Evolutionary conservation across 2,329 filamentous ascomycete genomes (phyloP).

Genomic region (Colletotrichum echinochloae): DNA sequence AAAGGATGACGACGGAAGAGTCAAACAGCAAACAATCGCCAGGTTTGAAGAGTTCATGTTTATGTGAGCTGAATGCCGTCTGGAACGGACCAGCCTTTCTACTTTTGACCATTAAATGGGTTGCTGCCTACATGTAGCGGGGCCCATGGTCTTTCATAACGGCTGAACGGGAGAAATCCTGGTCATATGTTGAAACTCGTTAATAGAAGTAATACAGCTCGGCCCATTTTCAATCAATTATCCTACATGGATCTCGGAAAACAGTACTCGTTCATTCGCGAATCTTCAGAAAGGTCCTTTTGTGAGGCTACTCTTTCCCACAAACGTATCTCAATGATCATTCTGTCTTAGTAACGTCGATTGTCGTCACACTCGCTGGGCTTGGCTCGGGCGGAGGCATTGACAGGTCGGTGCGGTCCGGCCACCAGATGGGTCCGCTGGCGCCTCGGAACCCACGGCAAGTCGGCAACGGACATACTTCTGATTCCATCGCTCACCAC

Average conservation of each 20-base stretch:
- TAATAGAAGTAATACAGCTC: too few species aligned
- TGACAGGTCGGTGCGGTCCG: not conserved
- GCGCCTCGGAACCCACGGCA: not conserved
- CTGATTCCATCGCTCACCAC: not conserved
- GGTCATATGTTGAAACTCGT: too few species aligned
- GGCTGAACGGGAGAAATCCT: too few species aligned
- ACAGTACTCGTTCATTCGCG: too few species aligned
- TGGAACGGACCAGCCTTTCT: not conserved
- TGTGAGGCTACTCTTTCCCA: not conserved
- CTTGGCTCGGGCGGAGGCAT: not conserved
- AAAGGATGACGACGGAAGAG: not conserved
- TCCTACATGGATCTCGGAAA: too few species aligned
- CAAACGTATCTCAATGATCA: not conserved
- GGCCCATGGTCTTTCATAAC: too few species aligned
- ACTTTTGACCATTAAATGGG: not conserved
- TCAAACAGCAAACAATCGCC: not conserved
- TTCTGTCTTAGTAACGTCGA: not conserved
- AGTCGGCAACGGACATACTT: not conserved
- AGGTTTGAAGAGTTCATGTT: not conserved
- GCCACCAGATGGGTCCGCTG: not conserved
- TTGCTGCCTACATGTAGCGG: too few species aligned
- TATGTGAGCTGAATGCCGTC: too few species aligned
- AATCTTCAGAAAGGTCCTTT: too few species aligned
- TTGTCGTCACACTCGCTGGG: not conserved
- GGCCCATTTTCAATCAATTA: too few species aligned